phyloP scores from a whole-genome alignment of 371 early-diverging fungal genomes.

The Batkoa obscura region DNA sequence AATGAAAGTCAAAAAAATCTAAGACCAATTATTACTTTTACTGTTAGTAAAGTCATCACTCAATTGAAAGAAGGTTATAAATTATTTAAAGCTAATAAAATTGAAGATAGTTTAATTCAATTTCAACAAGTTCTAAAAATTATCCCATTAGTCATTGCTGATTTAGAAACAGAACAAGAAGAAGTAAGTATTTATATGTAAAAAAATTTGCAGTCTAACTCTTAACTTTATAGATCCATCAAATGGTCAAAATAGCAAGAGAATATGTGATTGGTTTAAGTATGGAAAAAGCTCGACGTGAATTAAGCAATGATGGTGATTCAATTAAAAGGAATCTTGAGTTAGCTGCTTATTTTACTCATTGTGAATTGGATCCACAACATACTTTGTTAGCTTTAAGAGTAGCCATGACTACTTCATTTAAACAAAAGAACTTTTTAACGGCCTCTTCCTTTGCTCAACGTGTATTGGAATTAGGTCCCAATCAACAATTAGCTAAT shows the following conservation, averaged over 20 bases:
- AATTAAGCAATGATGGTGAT: constrained; percentile 23
- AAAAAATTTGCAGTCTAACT: neutral
- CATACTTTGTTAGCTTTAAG: constrained; percentile 69
- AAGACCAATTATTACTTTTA: constrained; percentile 30
- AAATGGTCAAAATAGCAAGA: constrained; percentile 58
- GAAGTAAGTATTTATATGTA: constrained; percentile 22
- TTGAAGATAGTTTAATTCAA: constrained; percentile 49
- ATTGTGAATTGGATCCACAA: constrained; percentile 67
- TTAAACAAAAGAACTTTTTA: constrained; percentile 58
- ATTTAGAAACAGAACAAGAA: constrained; percentile 32
- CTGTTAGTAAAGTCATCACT: constrained; percentile 22
- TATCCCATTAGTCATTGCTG: constrained; percentile 40
- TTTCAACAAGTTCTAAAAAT: constrained; percentile 58
- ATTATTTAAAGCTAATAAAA: constrained; percentile 48
- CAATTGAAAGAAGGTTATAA: constrained; percentile 62
- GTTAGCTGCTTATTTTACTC: constrained; percentile 85
- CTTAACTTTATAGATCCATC: constrained; percentile 20
- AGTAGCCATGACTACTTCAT: constrained; percentile 62
- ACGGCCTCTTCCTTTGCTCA: constrained; percentile 68
- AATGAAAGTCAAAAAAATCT: constrained; percentile 27
- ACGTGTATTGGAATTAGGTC: constrained; percentile 71
- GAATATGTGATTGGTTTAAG: constrained; percentile 78
- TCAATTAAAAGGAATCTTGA: constrained; percentile 54
- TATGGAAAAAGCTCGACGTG: constrained; percentile 61
- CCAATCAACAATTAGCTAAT: constrained; percentile 49